Evolutionary conservation across 2,329 filamentous ascomycete genomes (phyloP).

Genomic region (Grosmannia huntii): DNA sequence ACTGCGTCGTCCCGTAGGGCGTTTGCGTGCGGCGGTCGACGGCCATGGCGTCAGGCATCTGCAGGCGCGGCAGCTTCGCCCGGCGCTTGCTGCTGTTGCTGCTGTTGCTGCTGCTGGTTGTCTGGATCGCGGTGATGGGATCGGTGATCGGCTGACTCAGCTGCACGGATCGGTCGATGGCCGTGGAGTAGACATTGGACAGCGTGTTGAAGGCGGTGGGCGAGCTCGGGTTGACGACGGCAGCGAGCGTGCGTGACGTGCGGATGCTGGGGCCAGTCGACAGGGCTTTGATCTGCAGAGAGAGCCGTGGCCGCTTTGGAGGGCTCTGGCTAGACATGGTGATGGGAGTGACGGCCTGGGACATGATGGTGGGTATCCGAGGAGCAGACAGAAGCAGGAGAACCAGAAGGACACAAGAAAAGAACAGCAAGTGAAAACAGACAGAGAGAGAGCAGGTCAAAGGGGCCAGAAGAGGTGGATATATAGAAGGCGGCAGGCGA

Average conservation of each 20-base stretch:
- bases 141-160: constrained; percentile 15
- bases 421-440: too few species aligned
- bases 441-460: too few species aligned
- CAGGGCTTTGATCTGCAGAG: constrained; percentile 32
- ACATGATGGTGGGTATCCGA: too few species aligned
- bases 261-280: constrained; percentile 23
- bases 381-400: too few species aligned
- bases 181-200: constrained; percentile 50
- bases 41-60: constrained; percentile 15
- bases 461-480: too few species aligned
- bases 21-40: constrained; percentile 25
- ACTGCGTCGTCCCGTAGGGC: constrained; percentile 30
- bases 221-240: constrained; percentile 41
- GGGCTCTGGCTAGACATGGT: constrained; percentile 15
- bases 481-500: too few species aligned
- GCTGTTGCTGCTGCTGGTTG: constrained; percentile 5
- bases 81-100: constrained; percentile 14
- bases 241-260: constrained; percentile 29
- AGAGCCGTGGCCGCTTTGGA: constrained; percentile 40
- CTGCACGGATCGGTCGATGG: constrained; percentile 41
- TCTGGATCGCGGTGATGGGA: constrained; percentile 19
- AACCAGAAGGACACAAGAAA: too few species aligned
- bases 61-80: constrained; percentile 4
- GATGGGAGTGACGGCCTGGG: neutral
- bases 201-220: constrained; percentile 54